phyloP scores from a whole-genome alignment of 2,329 filamentous ascomycete genomes.

The Rhynchosporium secalis region DNA sequence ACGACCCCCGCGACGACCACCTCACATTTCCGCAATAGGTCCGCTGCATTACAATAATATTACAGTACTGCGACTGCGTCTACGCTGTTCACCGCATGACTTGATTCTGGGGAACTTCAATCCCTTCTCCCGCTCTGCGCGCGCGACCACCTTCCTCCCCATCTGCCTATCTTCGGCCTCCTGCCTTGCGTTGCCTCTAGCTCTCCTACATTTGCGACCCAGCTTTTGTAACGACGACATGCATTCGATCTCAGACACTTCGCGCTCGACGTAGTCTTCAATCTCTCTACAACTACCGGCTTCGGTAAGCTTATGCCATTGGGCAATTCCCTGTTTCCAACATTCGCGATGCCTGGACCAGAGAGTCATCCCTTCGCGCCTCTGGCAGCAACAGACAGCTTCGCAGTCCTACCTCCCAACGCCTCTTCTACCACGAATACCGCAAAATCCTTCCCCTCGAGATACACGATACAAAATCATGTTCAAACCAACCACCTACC shows the following conservation, averaged over 20 bases:
- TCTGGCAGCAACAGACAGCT: constrained; percentile 9
- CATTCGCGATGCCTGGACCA: constrained; percentile 28
- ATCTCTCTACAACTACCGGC: constrained; percentile 23
- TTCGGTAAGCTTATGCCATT: constrained; percentile 28
- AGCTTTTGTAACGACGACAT: constrained; percentile 28
- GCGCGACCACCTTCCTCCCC: constrained; percentile 7
- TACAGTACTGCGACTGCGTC: neutral
- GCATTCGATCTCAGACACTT: constrained; percentile 32
- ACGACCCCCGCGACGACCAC: constrained; percentile 1
- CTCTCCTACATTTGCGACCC: neutral
- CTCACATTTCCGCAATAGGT: constrained; percentile 8
- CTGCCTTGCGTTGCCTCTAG: constrained; percentile 11
- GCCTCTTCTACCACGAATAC: constrained; percentile 26
- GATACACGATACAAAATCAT: constrained; percentile 35
- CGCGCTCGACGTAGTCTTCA: constrained; percentile 30
- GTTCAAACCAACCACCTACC: constrained; percentile 38
- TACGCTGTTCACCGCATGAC: constrained; percentile 6
- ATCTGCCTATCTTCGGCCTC: constrained; percentile 1
- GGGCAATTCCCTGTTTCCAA: constrained; percentile 24
- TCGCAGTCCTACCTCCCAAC: constrained; percentile 17
- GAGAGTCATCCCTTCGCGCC: constrained; percentile 26
- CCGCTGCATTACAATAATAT: constrained; percentile 3
- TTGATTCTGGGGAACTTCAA: constrained; percentile 5
- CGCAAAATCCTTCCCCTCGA: constrained; percentile 25
- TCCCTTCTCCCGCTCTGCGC: neutral